These are phyloP conservation scores for Tylopilus felleus DNA, from an alignment of 768 basidiomycete species.

Conservation along the genomic window DNA sequence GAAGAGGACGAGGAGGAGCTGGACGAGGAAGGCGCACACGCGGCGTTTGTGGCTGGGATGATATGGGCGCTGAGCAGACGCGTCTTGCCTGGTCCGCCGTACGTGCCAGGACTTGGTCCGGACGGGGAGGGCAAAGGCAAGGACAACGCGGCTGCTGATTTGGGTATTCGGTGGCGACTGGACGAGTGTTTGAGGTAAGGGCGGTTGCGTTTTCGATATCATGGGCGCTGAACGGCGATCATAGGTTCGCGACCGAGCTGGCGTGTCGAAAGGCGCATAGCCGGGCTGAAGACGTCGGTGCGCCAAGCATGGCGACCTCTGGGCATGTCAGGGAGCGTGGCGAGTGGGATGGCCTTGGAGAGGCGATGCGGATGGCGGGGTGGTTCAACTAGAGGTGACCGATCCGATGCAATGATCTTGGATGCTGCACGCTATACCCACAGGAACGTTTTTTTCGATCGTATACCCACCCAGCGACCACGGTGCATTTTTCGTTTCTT, in stretches of 20 bases:
- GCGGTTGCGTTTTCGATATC: conserved; percentile 5
- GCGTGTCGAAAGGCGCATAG: conserved; percentile 63
- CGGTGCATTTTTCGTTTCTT: too few species aligned
- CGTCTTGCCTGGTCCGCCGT: conserved; percentile 73
- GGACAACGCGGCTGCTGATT: conserved; percentile 34
- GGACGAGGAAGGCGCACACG: conserved; percentile 77
- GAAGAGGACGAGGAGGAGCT: conserved; percentile 35
- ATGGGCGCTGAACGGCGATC: background rate
- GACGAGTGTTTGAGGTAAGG: conserved; percentile 76
- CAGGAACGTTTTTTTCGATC: background rate
- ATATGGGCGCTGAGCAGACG: conserved; percentile 74
- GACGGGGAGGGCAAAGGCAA: conserved; percentile 30
- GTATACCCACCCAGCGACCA: background rate
- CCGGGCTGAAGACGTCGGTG: background rate
- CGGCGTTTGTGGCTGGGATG: conserved; percentile 86
- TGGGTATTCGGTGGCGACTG: conserved; percentile 62
- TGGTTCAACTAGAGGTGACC: conserved; percentile 56
- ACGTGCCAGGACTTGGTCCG: conserved; percentile 43
- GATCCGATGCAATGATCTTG: too few species aligned
- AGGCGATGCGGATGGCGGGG: conserved; percentile 70
- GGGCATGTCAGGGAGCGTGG: conserved; percentile 36
- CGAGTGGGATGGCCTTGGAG: conserved; percentile 65
- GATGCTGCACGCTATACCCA: background rate
- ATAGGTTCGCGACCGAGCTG: conserved; percentile 80
- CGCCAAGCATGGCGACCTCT: conserved; percentile 9